A percentile compares a stretch with the other conserved stretches of the same genome.
These are phyloP conservation scores for Lactarius hengduanensis DNA, from an alignment of 768 basidiomycete species.

Conservation along the genomic window DNA sequence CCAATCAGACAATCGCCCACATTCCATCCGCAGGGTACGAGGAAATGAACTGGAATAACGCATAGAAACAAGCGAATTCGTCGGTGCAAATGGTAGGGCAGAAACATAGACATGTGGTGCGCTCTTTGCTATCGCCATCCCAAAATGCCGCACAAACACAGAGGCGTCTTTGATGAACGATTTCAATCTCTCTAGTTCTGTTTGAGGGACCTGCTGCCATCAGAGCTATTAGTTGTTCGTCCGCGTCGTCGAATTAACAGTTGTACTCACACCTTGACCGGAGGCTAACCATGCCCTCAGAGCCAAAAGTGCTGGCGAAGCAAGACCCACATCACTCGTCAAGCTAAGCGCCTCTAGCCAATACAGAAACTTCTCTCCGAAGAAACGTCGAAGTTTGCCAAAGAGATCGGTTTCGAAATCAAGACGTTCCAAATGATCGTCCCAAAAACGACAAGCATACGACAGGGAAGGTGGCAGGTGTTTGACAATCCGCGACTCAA, in stretches of 20 bases:
- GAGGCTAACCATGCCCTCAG: neutral
- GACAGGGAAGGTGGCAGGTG: neutral
- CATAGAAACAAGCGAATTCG: neutral
- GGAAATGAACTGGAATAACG: neutral
- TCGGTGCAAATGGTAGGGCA: neutral
- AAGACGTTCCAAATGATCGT: neutral
- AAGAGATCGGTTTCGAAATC: neutral
- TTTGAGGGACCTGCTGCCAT: neutral
- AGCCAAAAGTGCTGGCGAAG: neutral
- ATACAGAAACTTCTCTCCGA: neutral
- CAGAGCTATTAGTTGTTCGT: neutral
- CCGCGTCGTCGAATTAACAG: neutral
- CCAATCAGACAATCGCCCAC: neutral
- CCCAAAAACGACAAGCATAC: slow-evolving; percentile 11
- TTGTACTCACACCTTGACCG: neutral
- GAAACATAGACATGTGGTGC: neutral
- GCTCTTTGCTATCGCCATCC: neutral
- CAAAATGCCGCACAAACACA: neutral
- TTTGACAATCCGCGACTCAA: neutral
- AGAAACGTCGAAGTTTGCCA: neutral
- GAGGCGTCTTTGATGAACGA: neutral
- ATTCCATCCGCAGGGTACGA: neutral
- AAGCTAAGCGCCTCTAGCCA: neutral
- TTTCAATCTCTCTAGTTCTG: neutral
- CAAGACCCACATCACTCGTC: neutral